Conservation (phyloP, 495 filamentous ascomycete genomes). For the Cairneyella variabilis region DNA sequence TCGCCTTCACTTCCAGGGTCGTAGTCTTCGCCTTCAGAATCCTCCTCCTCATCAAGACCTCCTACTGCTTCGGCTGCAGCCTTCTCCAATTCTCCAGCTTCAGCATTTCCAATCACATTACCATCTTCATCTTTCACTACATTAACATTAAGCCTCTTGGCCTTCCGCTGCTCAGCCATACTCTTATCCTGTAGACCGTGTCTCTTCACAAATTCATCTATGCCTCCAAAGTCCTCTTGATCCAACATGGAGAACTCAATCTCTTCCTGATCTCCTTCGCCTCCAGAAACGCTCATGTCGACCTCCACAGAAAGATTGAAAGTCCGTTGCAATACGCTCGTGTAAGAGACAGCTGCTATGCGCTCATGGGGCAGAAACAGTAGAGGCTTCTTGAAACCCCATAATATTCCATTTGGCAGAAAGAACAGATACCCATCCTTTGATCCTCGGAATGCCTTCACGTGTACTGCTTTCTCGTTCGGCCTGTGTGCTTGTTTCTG, state of each 20-base stretch:
- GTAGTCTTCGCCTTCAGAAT: slow-evolving; percentile 89
- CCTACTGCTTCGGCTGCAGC: slow-evolving; percentile 46
- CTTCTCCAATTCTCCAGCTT: slow-evolving; percentile 57
- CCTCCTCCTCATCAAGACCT: slow-evolving; percentile 60
- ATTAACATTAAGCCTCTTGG: slow-evolving; percentile 73
- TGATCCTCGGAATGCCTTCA: slow-evolving; percentile 85
- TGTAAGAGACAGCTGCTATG: slow-evolving; percentile 82
- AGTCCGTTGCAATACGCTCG: slow-evolving; percentile 82
- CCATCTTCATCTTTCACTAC: slow-evolving; percentile 49
- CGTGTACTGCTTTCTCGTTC: slow-evolving; percentile 84
- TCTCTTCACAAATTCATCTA: slow-evolving; percentile 77
- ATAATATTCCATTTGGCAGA: slow-evolving; percentile 80
- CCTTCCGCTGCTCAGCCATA: slow-evolving; percentile 82
- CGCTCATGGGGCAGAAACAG: slow-evolving; percentile 76
- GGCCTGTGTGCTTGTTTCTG: slow-evolving; percentile 81
- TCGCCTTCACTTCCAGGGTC: slow-evolving; percentile 74
- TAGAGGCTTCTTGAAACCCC: slow-evolving; percentile 93
- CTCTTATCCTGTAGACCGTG: slow-evolving; percentile 86
- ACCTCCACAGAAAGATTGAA: slow-evolving; percentile 86
- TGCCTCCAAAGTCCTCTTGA: slow-evolving; percentile 77
- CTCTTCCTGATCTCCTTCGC: slow-evolving; percentile 45
- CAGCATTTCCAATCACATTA: slow-evolving; percentile 35
- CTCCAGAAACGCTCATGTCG: slow-evolving; percentile 24
- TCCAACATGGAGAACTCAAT: slow-evolving; percentile 85
- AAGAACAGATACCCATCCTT: slow-evolving; percentile 97